These are phyloP conservation scores for Coccomyxa subellipsoidea DNA, from an alignment of 163 green algal genomes.

Conservation along the genomic window DNA sequence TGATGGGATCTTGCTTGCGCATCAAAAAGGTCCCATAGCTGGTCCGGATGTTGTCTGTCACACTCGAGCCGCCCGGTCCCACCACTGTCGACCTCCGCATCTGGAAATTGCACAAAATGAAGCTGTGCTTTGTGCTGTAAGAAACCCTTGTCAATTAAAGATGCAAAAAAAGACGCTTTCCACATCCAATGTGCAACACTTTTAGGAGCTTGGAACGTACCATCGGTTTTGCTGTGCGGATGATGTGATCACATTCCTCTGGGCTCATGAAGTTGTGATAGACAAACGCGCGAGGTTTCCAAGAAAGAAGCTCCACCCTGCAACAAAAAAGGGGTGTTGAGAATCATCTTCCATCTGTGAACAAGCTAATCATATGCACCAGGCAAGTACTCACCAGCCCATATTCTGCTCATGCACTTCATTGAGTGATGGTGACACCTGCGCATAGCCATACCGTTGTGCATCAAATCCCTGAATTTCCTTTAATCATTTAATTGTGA, in stretches of 20 bases:
- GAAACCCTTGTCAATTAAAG: too few species aligned
- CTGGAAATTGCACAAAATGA: slow-evolving; percentile 14
- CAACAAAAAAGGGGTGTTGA: not conserved
- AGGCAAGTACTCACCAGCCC: not conserved
- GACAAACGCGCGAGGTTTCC: slow-evolving; percentile 43
- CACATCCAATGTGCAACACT: too few species aligned
- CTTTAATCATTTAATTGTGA: too few species aligned
- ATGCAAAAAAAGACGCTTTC: too few species aligned
- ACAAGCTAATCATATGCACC: too few species aligned
- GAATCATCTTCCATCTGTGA: too few species aligned
- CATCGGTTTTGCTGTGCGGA: slow-evolving; percentile 38
- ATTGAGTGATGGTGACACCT: too few species aligned
- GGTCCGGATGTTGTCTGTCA: slow-evolving; percentile 54
- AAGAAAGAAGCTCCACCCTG: slow-evolving; percentile 55
- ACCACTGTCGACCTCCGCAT: slow-evolving; percentile 55
- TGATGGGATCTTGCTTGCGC: slow-evolving; percentile 49
- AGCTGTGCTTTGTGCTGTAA: too few species aligned
- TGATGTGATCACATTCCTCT: slow-evolving; percentile 51
- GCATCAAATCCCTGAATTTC: too few species aligned
- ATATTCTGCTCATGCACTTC: too few species aligned
- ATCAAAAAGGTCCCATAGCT: slow-evolving; percentile 57
- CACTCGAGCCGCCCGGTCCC: slow-evolving; percentile 29
- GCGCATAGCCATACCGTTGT: too few species aligned
- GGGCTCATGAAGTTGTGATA: slow-evolving; percentile 56
- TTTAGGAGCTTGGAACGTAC: slow-evolving; percentile 8